Conservation (phyloP, 192 early-diverging fungal genomes). For the Linnemannia zychae region DNA sequence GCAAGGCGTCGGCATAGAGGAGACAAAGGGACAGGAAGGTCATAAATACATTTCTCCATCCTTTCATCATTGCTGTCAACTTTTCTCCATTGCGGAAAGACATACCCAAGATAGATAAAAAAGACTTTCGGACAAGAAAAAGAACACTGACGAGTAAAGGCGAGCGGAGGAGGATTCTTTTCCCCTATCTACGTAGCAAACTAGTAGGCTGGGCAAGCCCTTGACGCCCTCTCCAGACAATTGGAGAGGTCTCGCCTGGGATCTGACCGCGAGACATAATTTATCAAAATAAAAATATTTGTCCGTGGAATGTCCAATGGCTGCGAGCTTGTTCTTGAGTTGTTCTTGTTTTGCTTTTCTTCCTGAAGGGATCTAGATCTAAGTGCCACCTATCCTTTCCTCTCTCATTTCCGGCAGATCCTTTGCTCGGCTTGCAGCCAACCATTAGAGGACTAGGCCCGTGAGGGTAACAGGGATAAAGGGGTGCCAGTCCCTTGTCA, state of each 20-base stretch:
- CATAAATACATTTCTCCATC: neutral
- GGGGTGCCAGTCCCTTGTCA: neutral
- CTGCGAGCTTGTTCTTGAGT: neutral
- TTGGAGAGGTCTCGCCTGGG: too few species aligned
- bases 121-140: too few species aligned
- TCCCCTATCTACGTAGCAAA: too few species aligned
- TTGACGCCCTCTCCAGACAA: too few species aligned
- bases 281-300: neutral
- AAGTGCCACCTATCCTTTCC: neutral
- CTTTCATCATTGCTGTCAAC: too few species aligned
- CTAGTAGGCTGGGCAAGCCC: too few species aligned
- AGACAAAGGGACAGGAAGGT: neutral
- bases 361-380: neutral
- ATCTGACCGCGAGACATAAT: neutral
- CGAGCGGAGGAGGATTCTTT: too few species aligned
- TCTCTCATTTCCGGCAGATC: neutral
- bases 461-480: neutral
- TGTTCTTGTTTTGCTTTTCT: neutral
- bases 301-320: conserved; percentile 3
- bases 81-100: neutral
- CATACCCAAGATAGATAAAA: neutral
- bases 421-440: neutral
- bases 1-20: neutral
- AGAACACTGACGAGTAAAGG: too few species aligned
- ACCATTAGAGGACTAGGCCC: too few species aligned